phyloP scores from a whole-genome alignment of 192 early-diverging fungal species.

The Podila epigama region DNA sequence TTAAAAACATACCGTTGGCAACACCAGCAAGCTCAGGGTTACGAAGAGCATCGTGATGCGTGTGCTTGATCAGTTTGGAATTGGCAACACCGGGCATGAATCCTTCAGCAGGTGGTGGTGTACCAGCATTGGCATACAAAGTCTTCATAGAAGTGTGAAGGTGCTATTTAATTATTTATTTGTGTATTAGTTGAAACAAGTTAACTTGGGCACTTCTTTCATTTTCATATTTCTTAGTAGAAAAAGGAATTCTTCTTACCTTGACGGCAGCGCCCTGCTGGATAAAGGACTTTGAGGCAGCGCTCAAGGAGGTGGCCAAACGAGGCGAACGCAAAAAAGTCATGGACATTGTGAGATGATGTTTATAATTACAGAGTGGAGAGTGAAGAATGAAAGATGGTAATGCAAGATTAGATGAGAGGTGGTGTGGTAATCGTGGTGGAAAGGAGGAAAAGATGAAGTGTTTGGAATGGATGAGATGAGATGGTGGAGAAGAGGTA shows the following conservation, averaged over 20 bases:
- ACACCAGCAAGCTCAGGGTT: constrained; percentile 76
- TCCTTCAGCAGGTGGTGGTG: constrained; percentile 79
- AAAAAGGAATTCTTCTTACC: not conserved
- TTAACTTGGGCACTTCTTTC: not conserved
- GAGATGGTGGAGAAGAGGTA: not conserved
- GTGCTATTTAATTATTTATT: constrained; percentile 5
- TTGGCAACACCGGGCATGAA: constrained; percentile 81
- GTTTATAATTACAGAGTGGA: constrained; percentile 7
- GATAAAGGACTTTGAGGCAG: constrained; percentile 18
- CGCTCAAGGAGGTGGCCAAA: constrained; percentile 13
- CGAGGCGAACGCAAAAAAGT: constrained; percentile 11
- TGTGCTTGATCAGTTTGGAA: constrained; percentile 81
- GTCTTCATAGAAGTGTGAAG: constrained; percentile 43
- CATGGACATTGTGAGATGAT: constrained; percentile 25
- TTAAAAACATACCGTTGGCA: constrained; percentile 55
- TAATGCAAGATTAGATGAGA: not conserved
- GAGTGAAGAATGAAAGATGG: constrained; percentile 2
- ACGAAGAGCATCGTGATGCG: constrained; percentile 71
- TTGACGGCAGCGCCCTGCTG: constrained; percentile 33
- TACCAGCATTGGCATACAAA: constrained; percentile 14
- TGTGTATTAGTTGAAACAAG: not conserved
- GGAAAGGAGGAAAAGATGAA: not conserved
- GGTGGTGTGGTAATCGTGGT: not conserved
- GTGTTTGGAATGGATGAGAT: not conserved
- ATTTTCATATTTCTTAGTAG: no score